Conservation (phyloP, 176 grass and related monocot species). For the Thalia dealbata region DNA sequence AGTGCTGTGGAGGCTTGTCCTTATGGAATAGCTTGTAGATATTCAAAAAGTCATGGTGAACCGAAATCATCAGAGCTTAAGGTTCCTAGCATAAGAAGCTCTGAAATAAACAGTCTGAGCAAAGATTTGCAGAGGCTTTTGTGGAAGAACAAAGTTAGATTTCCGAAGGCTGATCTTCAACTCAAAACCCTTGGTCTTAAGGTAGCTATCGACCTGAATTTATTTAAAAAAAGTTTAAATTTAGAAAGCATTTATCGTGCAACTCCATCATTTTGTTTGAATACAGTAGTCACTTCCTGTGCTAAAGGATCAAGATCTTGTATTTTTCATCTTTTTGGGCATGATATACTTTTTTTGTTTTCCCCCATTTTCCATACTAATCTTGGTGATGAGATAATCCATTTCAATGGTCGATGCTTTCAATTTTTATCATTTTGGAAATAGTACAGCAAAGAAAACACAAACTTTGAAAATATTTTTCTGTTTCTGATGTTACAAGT, state of each 20-base stretch:
- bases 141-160: slow-evolving; percentile 82
- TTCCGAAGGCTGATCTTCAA: slow-evolving; percentile 70
- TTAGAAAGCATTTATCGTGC: not conserved
- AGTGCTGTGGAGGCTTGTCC: slow-evolving; percentile 39
- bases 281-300: too few relatives aligned
- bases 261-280: not conserved
- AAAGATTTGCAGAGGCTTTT: slow-evolving; percentile 86
- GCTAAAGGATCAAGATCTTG: not conserved
- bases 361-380: not conserved
- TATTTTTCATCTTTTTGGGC: not conserved
- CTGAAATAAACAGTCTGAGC: slow-evolving; percentile 62
- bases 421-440: too few relatives aligned
- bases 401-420: too few relatives aligned
- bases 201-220: slow-evolving; percentile 22
- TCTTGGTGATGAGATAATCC: too few relatives aligned
- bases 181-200: slow-evolving; percentile 87
- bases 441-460: too few relatives aligned
- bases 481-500: too few relatives aligned
- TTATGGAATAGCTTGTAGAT: slow-evolving; percentile 80
- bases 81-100: slow-evolving; percentile 21
- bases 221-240: not conserved
- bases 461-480: too few relatives aligned
- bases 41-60: slow-evolving; percentile 52
- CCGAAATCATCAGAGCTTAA: slow-evolving; percentile 21
- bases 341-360: not conserved